Percentiles rank a stretch among this genome's conserved stretches.
phyloP scores from a whole-genome alignment of 2,329 filamentous ascomycete species.

The Fusarium cicatricum region DNA sequence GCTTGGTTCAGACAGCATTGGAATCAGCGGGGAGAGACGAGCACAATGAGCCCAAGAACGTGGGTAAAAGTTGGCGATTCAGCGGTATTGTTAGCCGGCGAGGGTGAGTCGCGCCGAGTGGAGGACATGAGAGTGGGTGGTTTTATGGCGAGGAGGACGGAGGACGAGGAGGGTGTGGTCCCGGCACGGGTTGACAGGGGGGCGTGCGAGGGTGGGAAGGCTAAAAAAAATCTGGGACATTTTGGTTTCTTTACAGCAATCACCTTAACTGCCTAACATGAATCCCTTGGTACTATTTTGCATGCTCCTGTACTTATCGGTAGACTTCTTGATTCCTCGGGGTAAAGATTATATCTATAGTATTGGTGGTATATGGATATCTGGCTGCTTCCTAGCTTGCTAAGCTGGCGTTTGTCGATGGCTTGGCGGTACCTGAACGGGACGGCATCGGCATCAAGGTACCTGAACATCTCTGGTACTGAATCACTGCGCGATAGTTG shows the following conservation, averaged over 20 bases:
- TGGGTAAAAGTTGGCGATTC: slow-evolving; percentile 45
- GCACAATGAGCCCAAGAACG: slow-evolving; percentile 73
- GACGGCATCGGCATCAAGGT: slow-evolving; percentile 26
- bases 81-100: slow-evolving; percentile 45
- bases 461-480: slow-evolving; percentile 24
- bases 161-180: slow-evolving; percentile 26
- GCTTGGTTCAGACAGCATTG: slow-evolving; percentile 5
- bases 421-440: slow-evolving; percentile 16
- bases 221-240: slow-evolving; percentile 37
- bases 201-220: slow-evolving; percentile 19
- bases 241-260: not conserved
- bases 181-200: slow-evolving; percentile 28
- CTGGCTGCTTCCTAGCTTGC: not conserved
- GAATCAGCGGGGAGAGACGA: slow-evolving; percentile 56
- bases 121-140: slow-evolving; percentile 44
- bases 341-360: too few relatives aligned
- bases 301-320: too few relatives aligned
- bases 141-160: slow-evolving; percentile 37
- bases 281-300: too few relatives aligned
- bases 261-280: too few relatives aligned
- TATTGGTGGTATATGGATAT: too few relatives aligned
- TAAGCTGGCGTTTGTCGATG: slow-evolving; percentile 1
- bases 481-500: slow-evolving; percentile 5
- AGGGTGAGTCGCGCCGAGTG: slow-evolving; percentile 46
- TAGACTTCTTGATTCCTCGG: too few relatives aligned